phyloP scores from a whole-genome alignment of 805 yeast species.

The Saccharomycopsis schoenii region DNA sequence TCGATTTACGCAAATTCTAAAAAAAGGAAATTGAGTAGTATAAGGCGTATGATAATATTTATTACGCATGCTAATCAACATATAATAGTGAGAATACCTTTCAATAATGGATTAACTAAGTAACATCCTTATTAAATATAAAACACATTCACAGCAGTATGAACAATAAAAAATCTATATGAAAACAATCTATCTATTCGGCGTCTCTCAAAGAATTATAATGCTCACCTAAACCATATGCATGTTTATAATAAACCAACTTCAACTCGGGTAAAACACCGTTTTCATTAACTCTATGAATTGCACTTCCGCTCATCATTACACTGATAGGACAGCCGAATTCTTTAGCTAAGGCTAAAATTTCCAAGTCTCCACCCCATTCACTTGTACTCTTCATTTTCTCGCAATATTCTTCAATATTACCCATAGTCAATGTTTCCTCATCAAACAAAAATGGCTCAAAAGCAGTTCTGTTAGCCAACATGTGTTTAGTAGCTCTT shows the following conservation, averaged over 20 bases:
- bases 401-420: constrained; percentile 56
- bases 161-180: not conserved
- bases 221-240: constrained; percentile 89
- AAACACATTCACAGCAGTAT: not conserved
- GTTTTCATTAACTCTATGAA: constrained; percentile 51
- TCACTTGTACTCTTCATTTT: constrained; percentile 68
- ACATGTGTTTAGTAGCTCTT: constrained; percentile 57
- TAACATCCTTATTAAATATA: not conserved
- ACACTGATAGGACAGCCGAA: constrained; percentile 68
- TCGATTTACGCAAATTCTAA: no score
- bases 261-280: constrained; percentile 47
- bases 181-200: not conserved
- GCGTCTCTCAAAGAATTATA: constrained; percentile 67
- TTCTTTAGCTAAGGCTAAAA: constrained; percentile 67
- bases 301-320: constrained; percentile 66
- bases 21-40: no score
- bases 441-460: constrained; percentile 81
- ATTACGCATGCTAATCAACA: no score
- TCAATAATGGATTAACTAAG: not conserved
- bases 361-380: constrained; percentile 97
- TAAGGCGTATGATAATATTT: no score
- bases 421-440: constrained; percentile 49
- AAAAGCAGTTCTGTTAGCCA: constrained; percentile 56
- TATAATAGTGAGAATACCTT: no score
- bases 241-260: constrained; percentile 75